Evolutionary conservation across 2,329 filamentous ascomycete species (phyloP), one percentile per base, ranked within the genome.

Genomic region (Colletotrichum viniferum): DNA sequence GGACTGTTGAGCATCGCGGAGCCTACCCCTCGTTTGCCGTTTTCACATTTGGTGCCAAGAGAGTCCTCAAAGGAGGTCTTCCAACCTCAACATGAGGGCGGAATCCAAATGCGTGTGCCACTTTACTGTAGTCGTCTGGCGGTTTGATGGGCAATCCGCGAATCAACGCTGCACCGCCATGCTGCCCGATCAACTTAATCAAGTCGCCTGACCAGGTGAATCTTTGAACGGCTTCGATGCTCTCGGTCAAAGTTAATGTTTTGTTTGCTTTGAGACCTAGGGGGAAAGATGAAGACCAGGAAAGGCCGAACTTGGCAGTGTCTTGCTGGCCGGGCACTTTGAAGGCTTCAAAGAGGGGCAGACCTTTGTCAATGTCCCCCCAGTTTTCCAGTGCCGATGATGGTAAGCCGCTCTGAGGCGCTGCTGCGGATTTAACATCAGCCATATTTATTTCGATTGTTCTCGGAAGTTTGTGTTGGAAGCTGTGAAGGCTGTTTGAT

Each of bases 101-200:
- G 32, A 84, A 83, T 3, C 83, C 82, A 65, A 84, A 84, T 3
- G 82, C 82, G 71, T 84, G 81, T 7, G 82, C 82, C 10, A 84
- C 70, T 13, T 79, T 76, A 36, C 82, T 84, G 69, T 83, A 85
- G n/a, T 84, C 80, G 9, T 83, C 77, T 0, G 83, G 76, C 1
- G 78, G 81, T 6, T 69, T 74, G n/a, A 84, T 81, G 4, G 81
- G 82, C 12, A 84, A 77, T 3, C 82, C 81, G 6, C 81, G 80
- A 26, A 85, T 79, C 21, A 84, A 71, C 7, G 83, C 58, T 7
- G 82, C 83, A 24, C 83, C 83, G 1, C 83, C 82, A 32, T 85
- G 83, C 24, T 77, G 65, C 18, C 78, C 77, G 12, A 81, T 66
- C 3, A 81, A 73, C 5, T 74, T 60, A n/a, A 78, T 74, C 3